A percentile compares a stretch with the other conserved stretches of the same genome.
phyloP scores from a whole-genome alignment of 495 filamentous ascomycete genomes.

The Podospora comata region DNA sequence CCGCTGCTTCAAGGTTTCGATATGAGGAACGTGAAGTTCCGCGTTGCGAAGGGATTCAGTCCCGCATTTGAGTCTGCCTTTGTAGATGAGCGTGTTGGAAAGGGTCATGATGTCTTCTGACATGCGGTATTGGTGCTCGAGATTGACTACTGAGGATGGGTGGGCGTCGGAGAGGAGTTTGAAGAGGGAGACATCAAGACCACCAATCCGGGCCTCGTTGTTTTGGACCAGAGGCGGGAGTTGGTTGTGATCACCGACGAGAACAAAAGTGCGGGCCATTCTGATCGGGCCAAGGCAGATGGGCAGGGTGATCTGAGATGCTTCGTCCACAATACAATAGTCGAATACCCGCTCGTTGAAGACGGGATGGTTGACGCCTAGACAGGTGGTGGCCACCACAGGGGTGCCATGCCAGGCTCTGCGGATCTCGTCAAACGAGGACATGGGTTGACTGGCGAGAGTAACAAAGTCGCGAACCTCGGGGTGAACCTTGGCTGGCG shows the following conservation, averaged over 20 bases:
- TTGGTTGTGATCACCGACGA: slow-evolving; percentile 96
- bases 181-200: slow-evolving; percentile 90
- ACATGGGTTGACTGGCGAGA: slow-evolving; percentile 66
- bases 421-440: slow-evolving; percentile 76
- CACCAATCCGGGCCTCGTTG: slow-evolving; percentile 77
- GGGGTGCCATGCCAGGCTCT: slow-evolving; percentile 76
- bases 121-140: slow-evolving; percentile 98
- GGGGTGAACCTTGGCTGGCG: slow-evolving; percentile 76
- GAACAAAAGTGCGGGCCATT: slow-evolving; percentile 87
- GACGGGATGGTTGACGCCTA: slow-evolving; percentile 82
- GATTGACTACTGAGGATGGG: slow-evolving; percentile 78
- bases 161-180: slow-evolving; percentile 86
- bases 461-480: slow-evolving; percentile 81
- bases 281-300: slow-evolving; percentile 91
- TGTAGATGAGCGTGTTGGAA: slow-evolving; percentile 90
- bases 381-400: slow-evolving; percentile 90
- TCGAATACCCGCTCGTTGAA: slow-evolving; percentile 90
- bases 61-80: slow-evolving; percentile 84
- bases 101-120: slow-evolving; percentile 93
- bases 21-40: slow-evolving; percentile 53
- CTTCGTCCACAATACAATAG: slow-evolving; percentile 97
- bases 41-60: slow-evolving; percentile 67
- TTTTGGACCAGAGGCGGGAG: slow-evolving; percentile 92
- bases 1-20: slow-evolving; percentile 54
- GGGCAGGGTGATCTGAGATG: slow-evolving; percentile 93